Evolutionary conservation across 805 yeast genomes (phyloP).

Genomic region (Cyberlindnera mrakii): DNA sequence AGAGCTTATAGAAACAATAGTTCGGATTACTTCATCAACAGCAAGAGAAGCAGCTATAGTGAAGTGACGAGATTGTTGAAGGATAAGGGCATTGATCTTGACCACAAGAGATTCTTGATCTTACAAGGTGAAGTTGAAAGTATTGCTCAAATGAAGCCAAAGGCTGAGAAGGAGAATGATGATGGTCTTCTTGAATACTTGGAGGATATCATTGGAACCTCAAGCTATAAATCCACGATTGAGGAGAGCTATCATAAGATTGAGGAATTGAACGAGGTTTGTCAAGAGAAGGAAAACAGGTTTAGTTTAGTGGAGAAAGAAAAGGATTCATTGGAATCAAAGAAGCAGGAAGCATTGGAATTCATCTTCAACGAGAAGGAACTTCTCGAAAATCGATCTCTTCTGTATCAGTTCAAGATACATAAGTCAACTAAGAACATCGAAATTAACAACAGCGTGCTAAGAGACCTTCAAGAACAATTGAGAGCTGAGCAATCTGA

Average conservation of each 20-base stretch:
- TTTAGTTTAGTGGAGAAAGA: conserved; percentile 78
- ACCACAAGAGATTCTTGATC: conserved; percentile 90
- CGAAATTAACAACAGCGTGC: conserved; percentile 30
- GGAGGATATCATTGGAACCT: conserved; percentile 95
- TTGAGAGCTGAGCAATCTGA: conserved; percentile 38
- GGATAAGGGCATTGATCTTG: conserved; percentile 85
- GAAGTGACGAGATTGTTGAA: conserved; percentile 72
- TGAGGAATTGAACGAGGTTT: conserved; percentile 73
- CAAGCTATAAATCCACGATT: conserved; percentile 71
- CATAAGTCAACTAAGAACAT: conserved; percentile 35
- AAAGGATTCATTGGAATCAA: conserved; percentile 52
- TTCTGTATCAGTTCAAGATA: conserved; percentile 49
- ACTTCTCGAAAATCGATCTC: conserved; percentile 45
- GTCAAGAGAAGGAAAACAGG: conserved; percentile 75
- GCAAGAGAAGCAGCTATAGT: conserved; percentile 61
- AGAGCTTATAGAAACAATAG: conserved; percentile 71
- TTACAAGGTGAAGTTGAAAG: conserved; percentile 98
- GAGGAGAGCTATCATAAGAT: conserved; percentile 55
- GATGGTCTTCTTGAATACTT: conserved; percentile 92
- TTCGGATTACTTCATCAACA: conserved; percentile 74
- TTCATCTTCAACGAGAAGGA: conserved; percentile 62
- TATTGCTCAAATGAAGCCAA: conserved; percentile 97
- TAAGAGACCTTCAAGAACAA: conserved; percentile 35
- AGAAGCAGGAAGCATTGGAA: conserved; percentile 62
- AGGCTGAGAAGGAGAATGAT: conserved; percentile 86